Conservation (phyloP, 1,284 basidiomycete genomes). For the Chalciporus piperatoides region DNA sequence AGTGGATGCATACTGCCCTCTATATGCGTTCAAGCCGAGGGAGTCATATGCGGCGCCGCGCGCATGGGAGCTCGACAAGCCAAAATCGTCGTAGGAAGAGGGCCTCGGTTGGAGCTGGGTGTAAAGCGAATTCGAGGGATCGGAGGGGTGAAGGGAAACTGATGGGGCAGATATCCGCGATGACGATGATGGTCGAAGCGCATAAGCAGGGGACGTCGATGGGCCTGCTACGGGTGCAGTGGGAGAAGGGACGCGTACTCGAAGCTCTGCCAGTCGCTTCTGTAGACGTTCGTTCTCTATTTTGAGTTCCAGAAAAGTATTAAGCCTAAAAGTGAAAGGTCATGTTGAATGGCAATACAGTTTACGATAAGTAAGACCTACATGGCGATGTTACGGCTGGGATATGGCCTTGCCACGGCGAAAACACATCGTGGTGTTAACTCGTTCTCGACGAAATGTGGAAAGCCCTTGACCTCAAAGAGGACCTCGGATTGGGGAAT, state of each 20-base stretch:
- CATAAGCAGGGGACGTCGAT: slow-evolving; percentile 19
- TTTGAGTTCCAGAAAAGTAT: slow-evolving; percentile 75
- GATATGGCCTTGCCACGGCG: slow-evolving; percentile 72
- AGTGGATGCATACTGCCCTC: slow-evolving; percentile 17
- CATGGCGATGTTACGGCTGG: slow-evolving; percentile 69
- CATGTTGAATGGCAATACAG: slow-evolving; percentile 1
- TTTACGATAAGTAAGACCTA: slow-evolving; percentile 34
- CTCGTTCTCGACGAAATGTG: slow-evolving; percentile 49
- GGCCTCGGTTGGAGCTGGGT: slow-evolving; percentile 10
- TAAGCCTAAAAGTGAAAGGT: slow-evolving; percentile 49
- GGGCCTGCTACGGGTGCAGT: slow-evolving; percentile 16
- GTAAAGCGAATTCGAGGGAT: slow-evolving; percentile 14
- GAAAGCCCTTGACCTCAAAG: slow-evolving; percentile 71
- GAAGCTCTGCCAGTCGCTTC: slow-evolving; percentile 46
- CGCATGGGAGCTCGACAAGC: slow-evolving; percentile 11
- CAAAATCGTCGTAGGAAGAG: slow-evolving; percentile 19
- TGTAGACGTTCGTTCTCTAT: slow-evolving; percentile 71
- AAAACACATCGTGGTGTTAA: slow-evolving; percentile 57
- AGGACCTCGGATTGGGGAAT: slow-evolving; percentile 46
- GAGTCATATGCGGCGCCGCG: slow-evolving; percentile 22
- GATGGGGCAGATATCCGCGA: slow-evolving; percentile 13
- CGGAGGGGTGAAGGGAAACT: slow-evolving; percentile 9
- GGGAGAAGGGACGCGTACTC: slow-evolving; percentile 25
- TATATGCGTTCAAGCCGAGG: slow-evolving; percentile 12
- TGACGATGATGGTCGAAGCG: slow-evolving; percentile 16